Percentiles rank a stretch among this genome's conserved stretches.
phyloP scores from a whole-genome alignment of 2,329 filamentous ascomycete species.

The Aspergillus ustus region DNA sequence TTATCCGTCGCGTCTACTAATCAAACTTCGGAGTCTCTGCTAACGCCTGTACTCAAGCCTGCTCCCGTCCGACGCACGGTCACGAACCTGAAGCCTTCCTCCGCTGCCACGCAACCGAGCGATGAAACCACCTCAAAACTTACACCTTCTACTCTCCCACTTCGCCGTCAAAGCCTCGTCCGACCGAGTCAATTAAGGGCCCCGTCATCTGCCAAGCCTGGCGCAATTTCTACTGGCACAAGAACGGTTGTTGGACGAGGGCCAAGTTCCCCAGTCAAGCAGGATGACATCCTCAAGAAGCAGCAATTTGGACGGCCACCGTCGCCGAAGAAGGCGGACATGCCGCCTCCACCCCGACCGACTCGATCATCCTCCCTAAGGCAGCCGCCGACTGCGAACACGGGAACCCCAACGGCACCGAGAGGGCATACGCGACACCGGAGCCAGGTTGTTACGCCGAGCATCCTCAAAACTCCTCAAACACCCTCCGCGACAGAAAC shows the following conservation, averaged over 20 bases:
- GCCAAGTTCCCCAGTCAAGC: constrained; percentile 29
- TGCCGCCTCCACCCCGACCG: constrained; percentile 40
- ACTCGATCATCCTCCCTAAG: constrained; percentile 43
- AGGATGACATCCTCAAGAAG: constrained; percentile 4
- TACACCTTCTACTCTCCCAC: constrained; percentile 20
- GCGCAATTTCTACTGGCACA: constrained; percentile 22
- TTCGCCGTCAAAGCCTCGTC: constrained; percentile 37
- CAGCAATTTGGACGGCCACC: constrained; percentile 22
- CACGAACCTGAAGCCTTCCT: constrained; percentile 18
- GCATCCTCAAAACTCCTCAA: constrained; percentile 21
- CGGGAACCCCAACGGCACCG: constrained; percentile 19
- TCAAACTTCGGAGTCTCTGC: constrained; percentile 20
- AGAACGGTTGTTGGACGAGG: constrained; percentile 23
- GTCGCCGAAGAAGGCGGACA: constrained; percentile 38
- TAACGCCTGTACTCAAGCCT: constrained; percentile 26
- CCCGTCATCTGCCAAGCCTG: constrained; percentile 21
- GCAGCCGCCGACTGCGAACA: constrained; percentile 34
- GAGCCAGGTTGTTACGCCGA: constrained; percentile 37
- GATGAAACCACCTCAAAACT: constrained; percentile 17
- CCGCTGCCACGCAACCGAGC: constrained; percentile 18
- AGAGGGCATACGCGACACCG: constrained; percentile 41
- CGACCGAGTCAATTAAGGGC: constrained; percentile 32
- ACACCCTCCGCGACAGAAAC: constrained; percentile 23
- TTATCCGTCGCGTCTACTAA: constrained; percentile 7
- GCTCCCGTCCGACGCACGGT: constrained; percentile 30